Evolutionary conservation across 179 eudicot species (phyloP).

Genomic region (Actinidia polygama): DNA sequence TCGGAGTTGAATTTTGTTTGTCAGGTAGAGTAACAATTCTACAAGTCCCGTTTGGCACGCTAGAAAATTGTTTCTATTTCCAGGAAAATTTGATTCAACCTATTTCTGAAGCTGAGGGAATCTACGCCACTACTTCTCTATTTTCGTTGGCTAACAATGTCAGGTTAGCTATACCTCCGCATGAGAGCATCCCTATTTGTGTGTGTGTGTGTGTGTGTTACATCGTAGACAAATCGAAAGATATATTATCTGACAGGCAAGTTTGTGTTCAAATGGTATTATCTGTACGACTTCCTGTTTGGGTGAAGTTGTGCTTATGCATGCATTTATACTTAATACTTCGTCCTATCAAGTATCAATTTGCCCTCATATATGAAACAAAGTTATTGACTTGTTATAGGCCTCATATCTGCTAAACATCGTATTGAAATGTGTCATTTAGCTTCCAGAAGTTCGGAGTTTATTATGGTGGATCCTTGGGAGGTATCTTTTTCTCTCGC

Average conservation of each 20-base stretch:
- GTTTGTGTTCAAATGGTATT: neutral
- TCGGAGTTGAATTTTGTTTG: constrained; percentile 15
- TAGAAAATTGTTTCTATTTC: too few relatives aligned
- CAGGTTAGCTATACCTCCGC: neutral
- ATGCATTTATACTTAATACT: neutral
- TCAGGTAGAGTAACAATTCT: too few relatives aligned
- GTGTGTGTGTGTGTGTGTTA: neutral
- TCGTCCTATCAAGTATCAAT: neutral
- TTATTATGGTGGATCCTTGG: constrained; percentile 94
- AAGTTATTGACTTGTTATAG: constrained; percentile 31
- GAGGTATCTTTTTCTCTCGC: constrained; percentile 61
- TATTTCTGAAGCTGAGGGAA: neutral
- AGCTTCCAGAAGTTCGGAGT: constrained; percentile 82
- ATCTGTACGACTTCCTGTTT: neutral
- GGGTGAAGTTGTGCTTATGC: neutral
- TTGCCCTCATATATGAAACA: neutral
- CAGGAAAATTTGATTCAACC: too few relatives aligned
- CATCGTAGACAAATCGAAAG: too few relatives aligned
- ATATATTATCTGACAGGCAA: neutral
- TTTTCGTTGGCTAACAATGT: neutral
- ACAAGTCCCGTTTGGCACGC: constrained; percentile 1
- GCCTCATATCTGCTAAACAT: constrained; percentile 76
- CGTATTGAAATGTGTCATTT: constrained; percentile 82
- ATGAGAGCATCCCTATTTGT: neutral
- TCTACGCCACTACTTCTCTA: neutral